Evolutionary conservation across 495 filamentous ascomycete genomes (phyloP).

Genomic region (Ascodesmis nigricans): DNA sequence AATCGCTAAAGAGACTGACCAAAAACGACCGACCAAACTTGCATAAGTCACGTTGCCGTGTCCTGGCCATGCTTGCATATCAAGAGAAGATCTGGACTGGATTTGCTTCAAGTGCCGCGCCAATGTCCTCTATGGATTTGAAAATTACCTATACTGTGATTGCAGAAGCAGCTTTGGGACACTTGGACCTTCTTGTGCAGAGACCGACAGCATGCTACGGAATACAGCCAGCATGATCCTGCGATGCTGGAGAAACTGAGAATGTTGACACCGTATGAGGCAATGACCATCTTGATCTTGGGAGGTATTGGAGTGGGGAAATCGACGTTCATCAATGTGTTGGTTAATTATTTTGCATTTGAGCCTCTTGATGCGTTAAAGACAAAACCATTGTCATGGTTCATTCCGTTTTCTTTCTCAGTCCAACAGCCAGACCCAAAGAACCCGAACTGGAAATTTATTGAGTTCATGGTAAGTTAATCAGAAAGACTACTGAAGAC

Average conservation of each 20-base stretch:
- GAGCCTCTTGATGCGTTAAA: constrained; percentile 23
- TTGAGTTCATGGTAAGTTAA: too few species aligned
- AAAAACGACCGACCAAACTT: constrained; percentile 12
- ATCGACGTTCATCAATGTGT: constrained; percentile 29
- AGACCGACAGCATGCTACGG: constrained; percentile 9
- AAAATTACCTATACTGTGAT: constrained; percentile 24
- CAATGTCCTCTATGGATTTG: constrained; percentile 22
- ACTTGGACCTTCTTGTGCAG: constrained; percentile 23
- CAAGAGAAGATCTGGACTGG: constrained; percentile 10
- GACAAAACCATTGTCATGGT: too few species aligned
- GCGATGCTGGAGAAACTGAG: too few species aligned
- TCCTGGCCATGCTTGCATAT: constrained; percentile 16
- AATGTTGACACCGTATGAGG: constrained; percentile 13
- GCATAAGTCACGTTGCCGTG: constrained; percentile 21
- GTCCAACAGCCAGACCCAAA: too few species aligned
- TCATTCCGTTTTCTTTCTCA: too few species aligned
- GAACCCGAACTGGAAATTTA: too few species aligned
- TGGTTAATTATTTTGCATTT: constrained; percentile 26
- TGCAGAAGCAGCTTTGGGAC: constrained; percentile 21
- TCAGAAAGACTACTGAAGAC: too few species aligned
- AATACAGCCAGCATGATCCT: constrained; percentile 3
- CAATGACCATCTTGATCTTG: constrained; percentile 27
- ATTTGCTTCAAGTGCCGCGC: constrained; percentile 20
- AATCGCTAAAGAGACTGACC: neutral
- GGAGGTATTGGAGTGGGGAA: constrained; percentile 28